Evolutionary conservation across 371 early-diverging fungal species (phyloP), one percentile per base, ranked within the genome.

Genomic region (Mortierella sp.): DNA sequence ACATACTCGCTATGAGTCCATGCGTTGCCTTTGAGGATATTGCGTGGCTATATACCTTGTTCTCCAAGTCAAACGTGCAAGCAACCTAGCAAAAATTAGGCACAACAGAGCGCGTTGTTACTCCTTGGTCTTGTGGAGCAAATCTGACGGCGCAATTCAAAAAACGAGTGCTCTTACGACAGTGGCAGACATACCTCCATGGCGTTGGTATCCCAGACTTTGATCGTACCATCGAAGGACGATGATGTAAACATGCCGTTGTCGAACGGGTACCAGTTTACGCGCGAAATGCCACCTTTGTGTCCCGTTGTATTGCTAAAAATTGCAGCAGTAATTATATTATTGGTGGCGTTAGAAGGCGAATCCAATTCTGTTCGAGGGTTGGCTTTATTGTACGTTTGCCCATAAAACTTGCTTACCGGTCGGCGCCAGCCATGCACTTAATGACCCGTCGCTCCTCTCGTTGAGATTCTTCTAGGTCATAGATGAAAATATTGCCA

Each of bases 231-330:
- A 85, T 97, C 98, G 77, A 93, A 93, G 0, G 97, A 96, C 0
- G 94, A 93, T 5, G 96, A 95, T 0, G 95, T 92, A 82, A 98
- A 96, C 90, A 97, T 91, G 64, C 97, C 97, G 9, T 92, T 93
- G 84, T 98, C 97, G 70, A 95, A 91, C 1, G 96, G 96, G 76
- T 95, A 97, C 98, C 98, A 97, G 2, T 89, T 83, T 0, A 95
- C 91, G n/a, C 91, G 91, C 9, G 96, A 92, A 6, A 96, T 90
- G 26, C 92, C 90, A 78, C 92, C 93, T 55, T 85, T 73, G 87
- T 97, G 96, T 40, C 91, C 90, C 50, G 89, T 72, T 5, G 72
- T 72, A 69, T 92, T 93, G 53, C 75, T 78, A 53, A 13, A 13
- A 50, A 69, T 40, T 70, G 44, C 21, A 54, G 14, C 11, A 14